Percentiles rank a stretch among this genome's conserved stretches.
These are phyloP conservation scores for Erigeron canadensis DNA, from an alignment of 129 eudicot species.

Conservation along the genomic window DNA sequence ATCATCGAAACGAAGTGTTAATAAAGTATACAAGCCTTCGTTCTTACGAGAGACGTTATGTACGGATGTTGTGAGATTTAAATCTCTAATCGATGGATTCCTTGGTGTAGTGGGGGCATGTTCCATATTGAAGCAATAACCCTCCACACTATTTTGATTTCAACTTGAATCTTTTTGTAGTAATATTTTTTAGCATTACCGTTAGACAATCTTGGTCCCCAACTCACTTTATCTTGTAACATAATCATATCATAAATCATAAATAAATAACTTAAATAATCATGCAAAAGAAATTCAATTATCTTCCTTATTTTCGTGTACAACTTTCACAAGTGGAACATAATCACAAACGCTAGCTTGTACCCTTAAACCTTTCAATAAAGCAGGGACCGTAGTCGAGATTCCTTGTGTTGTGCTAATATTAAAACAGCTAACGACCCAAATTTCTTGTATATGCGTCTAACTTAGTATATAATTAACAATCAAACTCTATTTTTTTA, in stretches of 20 bases:
- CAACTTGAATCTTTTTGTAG: slow-evolving; percentile 1
- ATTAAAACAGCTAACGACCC: no score
- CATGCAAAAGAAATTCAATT: background rate
- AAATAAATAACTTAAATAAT: background rate
- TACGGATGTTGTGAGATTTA: no score
- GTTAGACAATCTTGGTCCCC: slow-evolving; percentile 19
- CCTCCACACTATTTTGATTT: slow-evolving; percentile 18
- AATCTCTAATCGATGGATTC: background rate
- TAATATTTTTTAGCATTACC: slow-evolving; percentile 15
- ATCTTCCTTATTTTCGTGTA: background rate
- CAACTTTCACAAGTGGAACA: background rate
- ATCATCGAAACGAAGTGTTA: no score
- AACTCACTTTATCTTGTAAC: background rate
- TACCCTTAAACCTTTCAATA: background rate
- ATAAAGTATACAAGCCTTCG: no score
- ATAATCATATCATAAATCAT: background rate
- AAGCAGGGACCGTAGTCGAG: background rate
- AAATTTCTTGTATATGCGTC: no score
- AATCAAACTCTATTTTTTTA: no score
- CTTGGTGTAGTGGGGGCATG: slow-evolving; percentile 5
- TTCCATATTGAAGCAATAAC: slow-evolving; percentile 21
- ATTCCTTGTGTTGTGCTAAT: no score
- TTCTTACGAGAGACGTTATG: no score
- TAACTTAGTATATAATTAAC: no score
- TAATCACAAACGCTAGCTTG: background rate